phyloP scores from a whole-genome alignment of 1,284 basidiomycete genomes.

The Gomphus sp. region DNA sequence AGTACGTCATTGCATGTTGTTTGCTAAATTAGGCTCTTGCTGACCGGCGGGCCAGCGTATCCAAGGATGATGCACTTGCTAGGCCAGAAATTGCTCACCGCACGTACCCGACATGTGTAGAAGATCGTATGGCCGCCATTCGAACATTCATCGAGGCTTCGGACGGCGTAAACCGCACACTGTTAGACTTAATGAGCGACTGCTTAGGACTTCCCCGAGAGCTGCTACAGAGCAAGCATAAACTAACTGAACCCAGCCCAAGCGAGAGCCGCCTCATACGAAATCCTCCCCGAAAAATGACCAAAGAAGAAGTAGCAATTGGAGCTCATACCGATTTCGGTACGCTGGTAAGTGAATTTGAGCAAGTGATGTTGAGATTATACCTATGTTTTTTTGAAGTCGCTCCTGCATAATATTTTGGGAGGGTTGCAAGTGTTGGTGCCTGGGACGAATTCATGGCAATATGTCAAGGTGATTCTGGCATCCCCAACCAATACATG shows the following conservation, averaged over 20 bases:
- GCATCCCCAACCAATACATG: background rate
- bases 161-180: constrained; percentile 41
- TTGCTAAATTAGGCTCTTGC: background rate
- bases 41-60: constrained; percentile 21
- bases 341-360: constrained; percentile 26
- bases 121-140: constrained; percentile 40
- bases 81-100: constrained; percentile 44
- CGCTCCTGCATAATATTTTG: constrained; percentile 52
- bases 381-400: constrained; percentile 23
- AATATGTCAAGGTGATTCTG: constrained; percentile 47
- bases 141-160: constrained; percentile 50
- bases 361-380: no score
- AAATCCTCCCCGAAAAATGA: constrained; percentile 30
- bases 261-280: constrained; percentile 53
- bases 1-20: constrained; percentile 17
- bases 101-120: constrained; percentile 44
- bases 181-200: constrained; percentile 48
- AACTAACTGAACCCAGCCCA: constrained; percentile 37
- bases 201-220: constrained; percentile 46
- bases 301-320: constrained; percentile 26
- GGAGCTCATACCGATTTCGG: constrained; percentile 54
- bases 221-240: constrained; percentile 38
- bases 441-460: constrained; percentile 55
- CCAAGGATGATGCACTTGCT: constrained; percentile 55
- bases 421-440: constrained; percentile 65